A percentile compares a stretch with the other conserved stretches of the same genome.
Evolutionary conservation across 2,329 filamentous ascomycete species (phyloP).

Genomic region (Xylaria digitata): DNA sequence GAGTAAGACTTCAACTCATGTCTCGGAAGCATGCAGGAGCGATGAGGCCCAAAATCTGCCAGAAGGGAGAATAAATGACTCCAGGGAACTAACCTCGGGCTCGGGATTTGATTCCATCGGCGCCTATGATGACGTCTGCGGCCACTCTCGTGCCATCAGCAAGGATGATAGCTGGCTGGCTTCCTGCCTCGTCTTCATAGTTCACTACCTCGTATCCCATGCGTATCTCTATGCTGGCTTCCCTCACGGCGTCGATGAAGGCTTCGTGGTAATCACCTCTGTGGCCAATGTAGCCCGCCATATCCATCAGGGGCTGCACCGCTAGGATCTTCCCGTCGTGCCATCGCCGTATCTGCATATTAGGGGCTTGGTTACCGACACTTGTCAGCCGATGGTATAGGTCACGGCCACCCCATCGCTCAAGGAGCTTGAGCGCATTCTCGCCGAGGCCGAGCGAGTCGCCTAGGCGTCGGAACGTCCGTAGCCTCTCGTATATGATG

Average conservation of each 20-base stretch:
- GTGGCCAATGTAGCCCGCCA: conserved; percentile 61
- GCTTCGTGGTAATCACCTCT: conserved; percentile 58
- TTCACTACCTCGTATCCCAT: conserved; percentile 55
- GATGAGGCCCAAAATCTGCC: no score
- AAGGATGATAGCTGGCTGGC: conserved; percentile 48
- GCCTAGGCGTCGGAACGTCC: conserved; percentile 56
- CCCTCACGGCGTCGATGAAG: conserved; percentile 54
- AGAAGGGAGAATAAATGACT: no score
- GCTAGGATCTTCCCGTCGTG: conserved; percentile 59
- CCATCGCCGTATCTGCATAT: conserved; percentile 62
- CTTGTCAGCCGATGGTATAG: conserved; percentile 53
- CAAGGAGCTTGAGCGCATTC: conserved; percentile 59
- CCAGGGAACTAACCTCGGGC: no score
- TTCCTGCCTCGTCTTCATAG: conserved; percentile 51
- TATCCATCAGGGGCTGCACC: conserved; percentile 61
- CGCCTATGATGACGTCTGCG: conserved; percentile 63
- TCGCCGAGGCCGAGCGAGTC: conserved; percentile 60
- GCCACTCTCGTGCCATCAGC: conserved; percentile 52
- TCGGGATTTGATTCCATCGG: conserved; percentile 62
- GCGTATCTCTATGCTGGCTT: conserved; percentile 54
- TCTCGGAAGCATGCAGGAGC: no score
- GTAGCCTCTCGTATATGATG: conserved; percentile 58
- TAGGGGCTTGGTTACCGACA: conserved; percentile 60
- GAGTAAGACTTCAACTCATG: no score
- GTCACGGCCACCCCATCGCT: conserved; percentile 56